Evolutionary conservation across 495 filamentous ascomycete genomes (phyloP), one percentile per base, ranked within the genome.

Genomic region (Peziza echinospora): DNA sequence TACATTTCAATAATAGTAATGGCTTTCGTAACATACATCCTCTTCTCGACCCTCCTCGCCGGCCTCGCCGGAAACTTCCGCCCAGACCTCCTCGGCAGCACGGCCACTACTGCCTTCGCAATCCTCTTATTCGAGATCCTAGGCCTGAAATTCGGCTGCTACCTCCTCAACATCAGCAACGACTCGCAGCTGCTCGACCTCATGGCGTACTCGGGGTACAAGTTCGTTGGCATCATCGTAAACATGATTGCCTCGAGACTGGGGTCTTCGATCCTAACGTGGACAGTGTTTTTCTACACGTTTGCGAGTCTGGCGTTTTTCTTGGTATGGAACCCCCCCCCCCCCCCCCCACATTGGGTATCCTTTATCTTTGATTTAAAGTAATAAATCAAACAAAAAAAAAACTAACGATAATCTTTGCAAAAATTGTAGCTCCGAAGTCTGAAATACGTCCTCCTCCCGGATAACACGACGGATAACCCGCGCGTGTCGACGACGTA

Each of bases 241-340:
- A 93, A 82, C 2, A 71, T 94, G 41, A 65, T 80, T 24, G 63
- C 84, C 1, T 76, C 82, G 5, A 82, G 86, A 63, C 67, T 82
- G 17, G 59, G 85, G 39, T 87, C 76, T 44, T 73, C 76, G 0
- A 85, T 82, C 82, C 64, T 86, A 41, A 81, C 82, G 43, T 96
- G 91, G 89, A 62, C 67, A 0, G 73, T 93, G 37, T 99, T 96
- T 55, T 60, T 73, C 16, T 96, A 96, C 62, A 86, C 82, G 0
- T 99, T 87, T 57, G 60, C 79, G 34, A 87, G 89, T 2, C 93
- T 94, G 65, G 91, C 91, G 0, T 84, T 99, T 53, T 99, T 99
- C 60, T 60, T 96, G 64, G 85, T 93, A 70, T 53, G 78, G 62
- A 1, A 43, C 16, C 7, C 9, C 26, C 37, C 24, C 26, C 5